A percentile compares a stretch with the other conserved stretches of the same genome.
phyloP scores from a whole-genome alignment of 768 basidiomycete species.

The Agrocybe chaxingu region DNA sequence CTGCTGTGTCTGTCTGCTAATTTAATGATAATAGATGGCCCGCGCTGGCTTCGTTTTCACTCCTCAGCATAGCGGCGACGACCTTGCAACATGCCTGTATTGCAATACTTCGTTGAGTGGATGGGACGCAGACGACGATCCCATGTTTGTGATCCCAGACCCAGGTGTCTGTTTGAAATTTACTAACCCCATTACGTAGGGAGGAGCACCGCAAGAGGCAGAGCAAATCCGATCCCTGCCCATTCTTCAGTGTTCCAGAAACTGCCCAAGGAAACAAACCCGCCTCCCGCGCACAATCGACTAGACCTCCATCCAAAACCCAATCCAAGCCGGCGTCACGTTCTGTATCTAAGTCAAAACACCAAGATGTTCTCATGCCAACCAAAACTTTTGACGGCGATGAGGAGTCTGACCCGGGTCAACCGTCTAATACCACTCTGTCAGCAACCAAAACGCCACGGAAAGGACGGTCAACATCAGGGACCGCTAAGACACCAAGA shows the following conservation, averaged over 20 bases:
- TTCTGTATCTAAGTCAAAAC: constrained; percentile 25
- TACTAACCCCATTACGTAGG: constrained; percentile 31
- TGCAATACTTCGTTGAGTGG: constrained; percentile 78
- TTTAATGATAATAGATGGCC: constrained; percentile 60
- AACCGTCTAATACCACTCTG: constrained; percentile 11
- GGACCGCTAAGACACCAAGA: constrained; percentile 18
- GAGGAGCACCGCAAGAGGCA: constrained; percentile 74
- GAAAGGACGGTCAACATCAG: constrained; percentile 20
- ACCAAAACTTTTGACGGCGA: constrained; percentile 39
- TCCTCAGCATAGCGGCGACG: constrained; percentile 65
- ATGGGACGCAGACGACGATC: constrained; percentile 88
- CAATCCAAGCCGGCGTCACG: constrained; percentile 28
- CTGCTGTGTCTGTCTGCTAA: background rate
- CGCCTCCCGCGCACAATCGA: constrained; percentile 21
- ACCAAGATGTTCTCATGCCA: constrained; percentile 33
- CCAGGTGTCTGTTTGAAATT: background rate
- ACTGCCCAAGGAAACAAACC: constrained; percentile 18
- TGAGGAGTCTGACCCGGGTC: constrained; percentile 21
- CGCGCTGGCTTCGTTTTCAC: constrained; percentile 85
- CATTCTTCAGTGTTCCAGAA: constrained; percentile 33
- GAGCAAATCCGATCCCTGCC: constrained; percentile 43
- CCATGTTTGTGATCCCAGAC: constrained; percentile 25
- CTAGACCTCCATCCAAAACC: constrained; percentile 27
- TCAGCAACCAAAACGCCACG: constrained; percentile 18
- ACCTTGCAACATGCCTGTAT: constrained; percentile 83